Evolutionary conservation across 345 rosid genomes (phyloP).

Genomic region (Bretschneidera sinensis): DNA sequence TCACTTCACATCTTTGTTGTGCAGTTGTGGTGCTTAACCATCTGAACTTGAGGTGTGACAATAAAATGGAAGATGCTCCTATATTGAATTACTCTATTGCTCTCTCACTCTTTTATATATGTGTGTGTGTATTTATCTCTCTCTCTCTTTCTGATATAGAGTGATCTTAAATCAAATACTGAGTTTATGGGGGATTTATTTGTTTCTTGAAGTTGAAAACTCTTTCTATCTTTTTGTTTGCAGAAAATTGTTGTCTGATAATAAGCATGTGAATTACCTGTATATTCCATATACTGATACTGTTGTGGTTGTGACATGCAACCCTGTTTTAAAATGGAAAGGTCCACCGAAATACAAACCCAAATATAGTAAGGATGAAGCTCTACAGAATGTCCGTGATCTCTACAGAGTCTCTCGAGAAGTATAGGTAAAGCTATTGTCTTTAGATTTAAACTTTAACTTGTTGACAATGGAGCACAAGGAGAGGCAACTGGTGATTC

Average conservation of each 20-base stretch:
- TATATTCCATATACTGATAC: slow-evolving; percentile 80
- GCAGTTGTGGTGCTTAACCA: not conserved
- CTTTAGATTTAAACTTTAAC: slow-evolving; percentile 2
- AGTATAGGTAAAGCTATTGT: slow-evolving; percentile 57
- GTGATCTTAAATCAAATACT: not conserved
- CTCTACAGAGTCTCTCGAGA: slow-evolving; percentile 61
- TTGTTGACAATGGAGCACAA: not conserved
- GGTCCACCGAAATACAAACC: slow-evolving; percentile 82
- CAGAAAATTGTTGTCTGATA: slow-evolving; percentile 80
- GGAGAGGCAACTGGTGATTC: not conserved
- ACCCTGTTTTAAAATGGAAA: slow-evolving; percentile 84
- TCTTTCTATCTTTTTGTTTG: slow-evolving; percentile 15
- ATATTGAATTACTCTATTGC: no score
- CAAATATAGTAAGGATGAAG: slow-evolving; percentile 67
- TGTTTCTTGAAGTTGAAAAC: slow-evolving; percentile 7
- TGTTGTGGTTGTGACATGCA: slow-evolving; percentile 89
- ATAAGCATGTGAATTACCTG: slow-evolving; percentile 93
- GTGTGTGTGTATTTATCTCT: no score
- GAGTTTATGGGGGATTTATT: not conserved
- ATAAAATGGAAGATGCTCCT: not conserved
- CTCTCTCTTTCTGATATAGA: not conserved
- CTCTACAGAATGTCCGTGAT: slow-evolving; percentile 62
- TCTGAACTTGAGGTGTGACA: not conserved
- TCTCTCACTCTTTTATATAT: no score
- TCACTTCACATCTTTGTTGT: not conserved